Conservation (phyloP, 2,329 filamentous ascomycete species). For the Stylonectria norvegica region DNA sequence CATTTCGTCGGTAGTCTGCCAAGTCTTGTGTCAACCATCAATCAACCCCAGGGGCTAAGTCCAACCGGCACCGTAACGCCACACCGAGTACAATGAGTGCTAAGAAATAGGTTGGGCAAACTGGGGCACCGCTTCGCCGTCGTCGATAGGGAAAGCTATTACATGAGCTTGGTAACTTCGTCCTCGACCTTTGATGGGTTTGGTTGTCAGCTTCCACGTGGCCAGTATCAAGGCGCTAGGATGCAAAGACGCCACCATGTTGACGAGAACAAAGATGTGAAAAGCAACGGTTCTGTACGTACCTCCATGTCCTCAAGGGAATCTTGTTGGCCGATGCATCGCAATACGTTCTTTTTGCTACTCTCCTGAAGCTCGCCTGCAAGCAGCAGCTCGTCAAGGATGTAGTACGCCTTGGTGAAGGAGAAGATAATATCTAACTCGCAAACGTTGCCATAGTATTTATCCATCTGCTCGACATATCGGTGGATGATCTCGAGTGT, state of each 20-base stretch:
- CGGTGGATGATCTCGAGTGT: conserved; percentile 98
- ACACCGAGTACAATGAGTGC: too few relatives aligned
- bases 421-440: conserved; percentile 99
- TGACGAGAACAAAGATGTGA: conserved; percentile 12
- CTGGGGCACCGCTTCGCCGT: too few relatives aligned
- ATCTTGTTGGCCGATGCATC: conserved; percentile 96
- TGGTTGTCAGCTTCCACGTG: conserved; percentile 30
- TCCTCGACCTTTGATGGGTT: conserved; percentile 68
- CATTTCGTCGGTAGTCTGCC: conserved; percentile 28
- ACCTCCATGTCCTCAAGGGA: conserved; percentile 99
- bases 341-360: conserved; percentile 97
- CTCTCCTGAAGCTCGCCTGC: conserved; percentile 98
- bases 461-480: conserved; percentile 99
- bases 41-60: conserved; percentile 3
- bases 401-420: conserved; percentile 99
- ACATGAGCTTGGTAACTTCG: conserved; percentile 89
- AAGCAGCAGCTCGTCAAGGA: conserved; percentile 90
- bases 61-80: too few relatives aligned
- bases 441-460: conserved; percentile 99
- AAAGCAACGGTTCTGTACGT: conserved; percentile 44
- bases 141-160: conserved; percentile 33
- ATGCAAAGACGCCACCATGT: conserved; percentile 15
- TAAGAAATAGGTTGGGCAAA: too few relatives aligned
- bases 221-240: conserved; percentile 13
- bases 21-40: conserved; percentile 29